Conservation (phyloP, 1,139 yeast species). For the Sugiyamaella grinbergsii region DNA sequence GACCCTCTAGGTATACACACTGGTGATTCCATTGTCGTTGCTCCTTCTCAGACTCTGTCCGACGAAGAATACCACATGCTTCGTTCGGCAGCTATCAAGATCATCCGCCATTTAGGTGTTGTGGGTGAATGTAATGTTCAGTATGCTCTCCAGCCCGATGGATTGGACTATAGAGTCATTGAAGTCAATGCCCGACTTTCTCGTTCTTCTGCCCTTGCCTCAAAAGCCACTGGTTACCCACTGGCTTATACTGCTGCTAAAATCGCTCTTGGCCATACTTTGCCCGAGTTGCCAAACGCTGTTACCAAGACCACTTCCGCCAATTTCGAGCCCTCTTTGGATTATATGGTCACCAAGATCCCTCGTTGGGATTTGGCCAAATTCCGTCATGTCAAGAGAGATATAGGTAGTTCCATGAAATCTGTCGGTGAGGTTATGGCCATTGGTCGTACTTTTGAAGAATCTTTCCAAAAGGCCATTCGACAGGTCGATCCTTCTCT, state of each 20-base stretch:
- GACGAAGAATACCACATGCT: constrained; percentile 98
- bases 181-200: constrained; percentile 98
- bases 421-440: constrained; percentile 99
- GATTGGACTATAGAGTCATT: constrained; percentile 91
- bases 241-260: constrained; percentile 98
- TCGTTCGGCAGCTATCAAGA: constrained; percentile 95
- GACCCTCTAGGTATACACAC: constrained; percentile 98
- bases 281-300: constrained; percentile 94
- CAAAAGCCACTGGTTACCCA: constrained; percentile 98
- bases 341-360: constrained; percentile 93
- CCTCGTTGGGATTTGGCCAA: constrained; percentile 98
- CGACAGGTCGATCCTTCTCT: constrained; percentile 94
- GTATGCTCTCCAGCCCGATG: constrained; percentile 94
- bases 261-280: constrained; percentile 89
- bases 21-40: constrained; percentile 98
- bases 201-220: constrained; percentile 95
- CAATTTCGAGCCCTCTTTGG: constrained; percentile 94
- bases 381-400: constrained; percentile 92
- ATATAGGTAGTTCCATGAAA: constrained; percentile 95
- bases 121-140: constrained; percentile 99
- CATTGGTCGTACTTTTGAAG: constrained; percentile 96
- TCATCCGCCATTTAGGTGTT: constrained; percentile 96
- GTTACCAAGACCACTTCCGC: constrained; percentile 96
- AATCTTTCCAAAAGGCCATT: constrained; percentile 96
- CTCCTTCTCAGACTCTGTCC: constrained; percentile 95